phyloP scores from a whole-genome alignment of 2,329 filamentous ascomycete species.

The Endocalyx cinctus region DNA sequence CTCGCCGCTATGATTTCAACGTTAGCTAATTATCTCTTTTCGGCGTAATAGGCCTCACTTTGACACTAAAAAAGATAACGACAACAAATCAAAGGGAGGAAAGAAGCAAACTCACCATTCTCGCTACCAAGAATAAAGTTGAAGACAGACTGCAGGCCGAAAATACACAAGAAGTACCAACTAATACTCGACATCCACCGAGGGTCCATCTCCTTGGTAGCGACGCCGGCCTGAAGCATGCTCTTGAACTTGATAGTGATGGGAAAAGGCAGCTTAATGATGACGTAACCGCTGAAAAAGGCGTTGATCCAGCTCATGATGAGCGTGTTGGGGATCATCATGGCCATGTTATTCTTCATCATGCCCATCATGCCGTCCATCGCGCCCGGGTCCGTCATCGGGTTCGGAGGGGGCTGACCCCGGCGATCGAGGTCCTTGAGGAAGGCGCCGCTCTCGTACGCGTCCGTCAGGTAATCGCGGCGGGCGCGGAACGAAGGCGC shows the following conservation, averaged over 20 bases:
- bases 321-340: conserved; percentile 97
- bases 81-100: too few species aligned
- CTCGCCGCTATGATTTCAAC: conserved; percentile 64
- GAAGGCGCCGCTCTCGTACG: conserved; percentile 81
- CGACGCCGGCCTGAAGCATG: conserved; percentile 96
- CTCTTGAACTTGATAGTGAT: conserved; percentile 99
- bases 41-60: too few species aligned
- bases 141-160: conserved; percentile 94
- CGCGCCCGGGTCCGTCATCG: conserved; percentile 87
- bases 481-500: conserved; percentile 72
- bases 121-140: conserved; percentile 95
- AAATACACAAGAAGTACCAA: conserved; percentile 98
- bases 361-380: conserved; percentile 99
- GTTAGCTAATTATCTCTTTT: not conserved
- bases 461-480: conserved; percentile 74
- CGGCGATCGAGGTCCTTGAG: conserved; percentile 83
- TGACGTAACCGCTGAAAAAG: conserved; percentile 97
- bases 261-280: conserved; percentile 96
- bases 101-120: conserved; percentile 65
- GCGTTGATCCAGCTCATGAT: conserved; percentile 99
- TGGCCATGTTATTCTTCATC: conserved; percentile 99
- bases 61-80: too few species aligned
- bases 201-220: conserved; percentile 92
- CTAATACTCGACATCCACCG: conserved; percentile 98
- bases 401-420: conserved; percentile 85